These are phyloP conservation scores for Artemisia tridentata DNA, from an alignment of 129 eudicot genomes.

Conservation along the genomic window DNA sequence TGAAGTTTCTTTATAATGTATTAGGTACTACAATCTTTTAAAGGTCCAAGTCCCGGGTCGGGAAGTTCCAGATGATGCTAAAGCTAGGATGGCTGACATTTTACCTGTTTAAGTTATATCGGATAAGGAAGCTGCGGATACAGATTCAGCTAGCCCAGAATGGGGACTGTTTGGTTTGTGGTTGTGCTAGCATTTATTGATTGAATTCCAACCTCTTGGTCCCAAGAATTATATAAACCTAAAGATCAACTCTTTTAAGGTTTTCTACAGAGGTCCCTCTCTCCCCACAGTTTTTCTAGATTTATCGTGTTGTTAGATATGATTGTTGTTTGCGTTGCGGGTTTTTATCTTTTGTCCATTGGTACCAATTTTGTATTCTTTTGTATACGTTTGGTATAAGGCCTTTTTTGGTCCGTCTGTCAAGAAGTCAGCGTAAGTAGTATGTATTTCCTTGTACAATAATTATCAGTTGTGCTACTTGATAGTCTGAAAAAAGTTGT, in stretches of 20 bases:
- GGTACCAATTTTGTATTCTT: slow-evolving; percentile 33
- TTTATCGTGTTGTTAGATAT: slow-evolving; percentile 19
- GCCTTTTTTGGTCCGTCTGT: slow-evolving; percentile 23
- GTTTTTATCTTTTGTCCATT: not conserved
- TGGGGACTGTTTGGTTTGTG: slow-evolving; percentile 21
- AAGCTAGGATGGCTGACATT: slow-evolving; percentile 60
- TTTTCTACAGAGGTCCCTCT: slow-evolving; percentile 1
- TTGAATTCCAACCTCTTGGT: slow-evolving; percentile 15
- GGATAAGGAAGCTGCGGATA: not conserved
- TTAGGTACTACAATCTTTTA: slow-evolving; percentile 74
- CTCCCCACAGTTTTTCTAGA: slow-evolving; percentile 5
- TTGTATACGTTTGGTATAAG: slow-evolving; percentile 33
- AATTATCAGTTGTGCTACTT: slow-evolving; percentile 11
- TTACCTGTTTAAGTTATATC: slow-evolving; percentile 39
- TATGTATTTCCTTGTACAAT: slow-evolving; percentile 33
- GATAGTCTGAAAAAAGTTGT: not conserved
- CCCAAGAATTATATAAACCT: not conserved
- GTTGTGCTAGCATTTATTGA: slow-evolving; percentile 22
- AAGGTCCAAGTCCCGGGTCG: slow-evolving; percentile 89
- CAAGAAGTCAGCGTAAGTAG: slow-evolving; percentile 18
- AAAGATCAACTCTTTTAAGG: slow-evolving; percentile 8
- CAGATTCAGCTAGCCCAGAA: slow-evolving; percentile 16
- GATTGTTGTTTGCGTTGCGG: slow-evolving; percentile 19
- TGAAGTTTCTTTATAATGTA: too few relatives aligned
- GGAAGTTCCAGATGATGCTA: slow-evolving; percentile 92